phyloP scores from a whole-genome alignment of 805 yeast species.

The Zygoascus tannicola region DNA sequence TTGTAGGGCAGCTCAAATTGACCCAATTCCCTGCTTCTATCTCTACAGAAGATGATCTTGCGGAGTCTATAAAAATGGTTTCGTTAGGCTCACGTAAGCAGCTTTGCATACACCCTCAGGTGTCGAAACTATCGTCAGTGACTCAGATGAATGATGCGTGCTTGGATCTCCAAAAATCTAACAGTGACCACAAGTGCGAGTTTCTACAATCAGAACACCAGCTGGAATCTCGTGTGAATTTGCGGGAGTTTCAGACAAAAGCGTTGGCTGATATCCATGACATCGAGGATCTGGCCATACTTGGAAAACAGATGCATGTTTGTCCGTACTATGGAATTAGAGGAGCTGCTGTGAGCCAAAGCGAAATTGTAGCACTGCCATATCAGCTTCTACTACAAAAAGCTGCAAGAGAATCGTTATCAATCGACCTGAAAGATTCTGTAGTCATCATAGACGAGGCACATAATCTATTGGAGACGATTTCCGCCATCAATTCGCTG shows the following conservation, averaged over 20 bases:
- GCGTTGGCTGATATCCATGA: conserved; percentile 52
- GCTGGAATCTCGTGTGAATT: conserved; percentile 26
- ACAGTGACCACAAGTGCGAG: conserved; percentile 32
- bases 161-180: conserved; percentile 49
- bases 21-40: conserved; percentile 56
- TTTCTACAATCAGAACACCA: conserved; percentile 32
- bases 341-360: conserved; percentile 37
- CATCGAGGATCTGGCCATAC: conserved; percentile 62
- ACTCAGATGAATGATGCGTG: conserved; percentile 73
- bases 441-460: conserved; percentile 87
- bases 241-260: conserved; percentile 43
- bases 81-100: conserved; percentile 82
- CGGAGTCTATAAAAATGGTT: conserved; percentile 54
- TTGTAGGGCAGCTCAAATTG: conserved; percentile 58
- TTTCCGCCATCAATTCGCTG: conserved; percentile 59
- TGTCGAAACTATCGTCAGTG: conserved; percentile 39
- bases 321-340: conserved; percentile 83
- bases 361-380: conserved; percentile 78
- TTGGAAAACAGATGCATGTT: conserved; percentile 48
- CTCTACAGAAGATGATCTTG: conserved; percentile 14
- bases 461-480: conserved; percentile 74
- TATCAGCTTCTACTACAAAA: conserved; percentile 67
- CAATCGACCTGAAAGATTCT: conserved; percentile 50
- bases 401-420: conserved; percentile 48
- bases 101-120: conserved; percentile 63